Percentiles rank a stretch among this genome's conserved stretches.
Evolutionary conservation across 345 rosid species (phyloP).

Genomic region (Aquilaria sinensis): DNA sequence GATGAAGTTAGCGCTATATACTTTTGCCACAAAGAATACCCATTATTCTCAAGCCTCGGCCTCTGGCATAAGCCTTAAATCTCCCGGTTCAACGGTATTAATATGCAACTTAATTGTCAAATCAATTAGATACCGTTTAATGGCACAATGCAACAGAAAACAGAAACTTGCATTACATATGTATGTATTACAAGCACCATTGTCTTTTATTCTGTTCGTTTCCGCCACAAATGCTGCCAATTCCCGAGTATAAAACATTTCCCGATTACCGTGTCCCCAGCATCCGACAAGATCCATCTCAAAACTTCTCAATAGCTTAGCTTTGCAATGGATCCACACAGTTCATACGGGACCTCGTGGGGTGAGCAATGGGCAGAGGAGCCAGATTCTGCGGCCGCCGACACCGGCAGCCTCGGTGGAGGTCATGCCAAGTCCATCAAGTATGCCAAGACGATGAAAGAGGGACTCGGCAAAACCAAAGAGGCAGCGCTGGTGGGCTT

Average conservation of each 20-base stretch:
- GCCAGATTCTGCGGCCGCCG: not conserved
- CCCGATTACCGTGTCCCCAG: no score
- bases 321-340: slow-evolving; percentile 14
- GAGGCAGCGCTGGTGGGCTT: slow-evolving; percentile 15
- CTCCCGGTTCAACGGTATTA: no score
- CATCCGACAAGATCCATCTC: not conserved
- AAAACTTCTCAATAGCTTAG: not conserved
- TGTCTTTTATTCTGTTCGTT: not conserved
- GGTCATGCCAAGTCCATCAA: slow-evolving; percentile 6
- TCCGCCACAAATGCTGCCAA: no score
- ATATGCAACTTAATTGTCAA: no score
- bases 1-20: no score
- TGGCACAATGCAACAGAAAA: no score
- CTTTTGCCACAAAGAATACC: no score
- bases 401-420: not conserved
- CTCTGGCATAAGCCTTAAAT: no score
- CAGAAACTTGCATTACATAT: not conserved
- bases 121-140: no score
- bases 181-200: not conserved
- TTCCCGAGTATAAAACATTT: no score
- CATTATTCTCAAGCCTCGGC: no score
- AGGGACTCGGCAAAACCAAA: slow-evolving; percentile 24
- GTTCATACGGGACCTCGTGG: slow-evolving; percentile 22
- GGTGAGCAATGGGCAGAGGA: slow-evolving; percentile 26
- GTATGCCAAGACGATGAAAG: slow-evolving; percentile 21